Percentiles rank a stretch among this genome's conserved stretches.
Conservation (phyloP, 306 rosid species). For the Dicorynia guianensis region DNA sequence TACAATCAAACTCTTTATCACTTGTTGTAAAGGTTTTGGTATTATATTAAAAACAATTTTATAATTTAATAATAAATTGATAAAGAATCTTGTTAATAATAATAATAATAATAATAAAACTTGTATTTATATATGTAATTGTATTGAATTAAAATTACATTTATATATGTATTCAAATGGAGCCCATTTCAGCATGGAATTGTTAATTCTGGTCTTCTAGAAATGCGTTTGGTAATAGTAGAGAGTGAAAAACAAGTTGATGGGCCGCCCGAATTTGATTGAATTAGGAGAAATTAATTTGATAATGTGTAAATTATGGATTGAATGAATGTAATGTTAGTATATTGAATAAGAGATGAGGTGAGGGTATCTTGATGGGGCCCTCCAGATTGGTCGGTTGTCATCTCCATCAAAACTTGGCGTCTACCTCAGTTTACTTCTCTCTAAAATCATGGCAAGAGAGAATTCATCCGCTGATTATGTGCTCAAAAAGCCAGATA, state of each 20-base stretch:
- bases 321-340: constrained; percentile 38
- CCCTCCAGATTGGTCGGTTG: constrained; percentile 62
- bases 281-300: constrained; percentile 1
- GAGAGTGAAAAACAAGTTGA: background rate
- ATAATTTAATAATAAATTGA: no score
- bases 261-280: constrained; percentile 40
- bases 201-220: constrained; percentile 17
- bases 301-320: constrained; percentile 33
- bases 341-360: constrained; percentile 34
- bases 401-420: constrained; percentile 58
- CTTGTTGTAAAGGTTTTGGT: no score
- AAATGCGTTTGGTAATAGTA: constrained; percentile 38
- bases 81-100: no score
- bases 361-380: constrained; percentile 42
- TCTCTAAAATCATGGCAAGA: constrained; percentile 58
- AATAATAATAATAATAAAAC: no score
- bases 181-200: no score
- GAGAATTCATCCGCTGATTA: constrained; percentile 40
- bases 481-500: constrained; percentile 30
- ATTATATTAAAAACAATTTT: no score
- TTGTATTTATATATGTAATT: no score
- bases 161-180: no score
- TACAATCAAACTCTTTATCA: no score
- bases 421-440: constrained; percentile 50
- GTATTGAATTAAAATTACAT: no score